phyloP scores from a whole-genome alignment of 352 stramenopile genomes.

The Saprolegnia diclina region DNA sequence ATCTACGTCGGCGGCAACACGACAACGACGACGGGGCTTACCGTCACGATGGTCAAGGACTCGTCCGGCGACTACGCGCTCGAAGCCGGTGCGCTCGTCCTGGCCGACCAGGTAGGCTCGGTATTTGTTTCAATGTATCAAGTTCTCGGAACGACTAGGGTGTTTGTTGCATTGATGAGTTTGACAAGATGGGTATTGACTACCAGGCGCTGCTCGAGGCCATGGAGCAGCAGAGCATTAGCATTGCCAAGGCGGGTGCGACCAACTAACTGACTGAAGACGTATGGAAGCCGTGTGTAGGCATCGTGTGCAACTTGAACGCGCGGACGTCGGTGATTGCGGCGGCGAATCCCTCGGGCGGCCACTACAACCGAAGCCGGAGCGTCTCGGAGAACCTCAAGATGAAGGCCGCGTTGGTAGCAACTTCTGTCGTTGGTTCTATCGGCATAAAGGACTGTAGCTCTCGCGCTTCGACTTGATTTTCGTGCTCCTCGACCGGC shows the following conservation, averaged over 20 bases:
- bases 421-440: background rate
- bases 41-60: constrained; percentile 95
- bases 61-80: constrained; percentile 86
- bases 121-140: background rate
- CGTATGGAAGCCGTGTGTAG: constrained; percentile 38
- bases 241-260: constrained; percentile 59
- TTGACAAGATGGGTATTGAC: constrained; percentile 96
- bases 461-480: constrained; percentile 97
- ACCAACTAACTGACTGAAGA: too few species aligned
- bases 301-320: constrained; percentile 94
- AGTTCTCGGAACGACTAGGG: constrained; percentile 34
- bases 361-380: constrained; percentile 94
- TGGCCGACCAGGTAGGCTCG: constrained; percentile 78
- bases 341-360: constrained; percentile 94
- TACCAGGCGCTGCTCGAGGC: constrained; percentile 93
- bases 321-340: constrained; percentile 93
- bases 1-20: constrained; percentile 98
- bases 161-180: constrained; percentile 97
- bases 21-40: constrained; percentile 92
- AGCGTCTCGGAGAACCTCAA: constrained; percentile 96
- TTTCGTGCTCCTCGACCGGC: constrained; percentile 94
- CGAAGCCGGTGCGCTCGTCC: constrained; percentile 87
- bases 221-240: constrained; percentile 99
- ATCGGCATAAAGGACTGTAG: too few species aligned
- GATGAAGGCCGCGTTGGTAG: constrained; percentile 88